Conservation (phyloP, 2,329 filamentous ascomycete species). For the Scytalidium lignicola region DNA sequence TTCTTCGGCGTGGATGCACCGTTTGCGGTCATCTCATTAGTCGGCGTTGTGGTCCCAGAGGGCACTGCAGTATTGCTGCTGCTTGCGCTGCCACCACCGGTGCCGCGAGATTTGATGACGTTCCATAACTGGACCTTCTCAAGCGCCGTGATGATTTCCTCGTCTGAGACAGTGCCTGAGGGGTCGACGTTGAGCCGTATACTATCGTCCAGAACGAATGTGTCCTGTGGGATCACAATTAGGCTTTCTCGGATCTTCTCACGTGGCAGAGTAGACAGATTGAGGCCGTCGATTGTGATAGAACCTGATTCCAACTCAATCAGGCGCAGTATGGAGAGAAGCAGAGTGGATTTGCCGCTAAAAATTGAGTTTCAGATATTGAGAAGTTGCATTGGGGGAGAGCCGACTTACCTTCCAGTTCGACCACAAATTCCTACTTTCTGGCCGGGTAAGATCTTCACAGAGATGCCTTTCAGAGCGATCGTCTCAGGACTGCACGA, state of each 20-base stretch:
- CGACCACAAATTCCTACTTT: constrained; percentile 46
- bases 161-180: constrained; percentile 9
- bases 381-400: neutral
- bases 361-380: constrained; percentile 2
- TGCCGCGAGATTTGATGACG: constrained; percentile 3
- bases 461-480: constrained; percentile 28
- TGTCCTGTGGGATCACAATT: constrained; percentile 35
- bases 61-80: constrained; percentile 8
- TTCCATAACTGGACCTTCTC: constrained; percentile 1
- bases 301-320: constrained; percentile 34
- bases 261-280: constrained; percentile 33
- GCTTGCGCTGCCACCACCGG: neutral
- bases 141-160: constrained; percentile 4
- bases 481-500: constrained; percentile 2
- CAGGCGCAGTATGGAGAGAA: constrained; percentile 44
- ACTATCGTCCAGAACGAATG: constrained; percentile 29
- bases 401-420: constrained; percentile 34
- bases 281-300: constrained; percentile 36
- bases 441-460: constrained; percentile 41
- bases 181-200: constrained; percentile 25
- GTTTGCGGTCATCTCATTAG: constrained; percentile 1
- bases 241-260: constrained; percentile 28
- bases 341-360: constrained; percentile 36
- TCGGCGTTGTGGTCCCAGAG: constrained; percentile 3
- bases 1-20: constrained; percentile 3